phyloP scores from a whole-genome alignment of 2,329 filamentous ascomycete genomes.

The Byssoonygena ceratinophila region DNA sequence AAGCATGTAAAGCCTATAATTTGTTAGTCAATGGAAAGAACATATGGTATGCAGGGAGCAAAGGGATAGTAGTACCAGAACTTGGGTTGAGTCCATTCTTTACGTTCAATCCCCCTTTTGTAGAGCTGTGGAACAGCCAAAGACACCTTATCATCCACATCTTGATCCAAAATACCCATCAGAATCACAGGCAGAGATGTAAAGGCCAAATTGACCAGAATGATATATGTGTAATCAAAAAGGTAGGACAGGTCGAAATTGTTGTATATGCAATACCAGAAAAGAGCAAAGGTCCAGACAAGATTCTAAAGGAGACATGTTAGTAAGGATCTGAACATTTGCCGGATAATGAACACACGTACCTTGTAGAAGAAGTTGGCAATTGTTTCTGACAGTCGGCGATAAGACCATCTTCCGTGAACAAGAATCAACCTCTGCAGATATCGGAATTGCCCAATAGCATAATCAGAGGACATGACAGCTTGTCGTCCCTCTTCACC shows the following conservation, averaged over 20 bases:
- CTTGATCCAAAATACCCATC: conserved; percentile 94
- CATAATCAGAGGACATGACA: conserved; percentile 93
- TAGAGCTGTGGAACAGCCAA: conserved; percentile 92
- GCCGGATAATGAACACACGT: conserved; percentile 19
- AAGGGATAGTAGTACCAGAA: conserved; percentile 64
- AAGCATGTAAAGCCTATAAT: conserved; percentile 70
- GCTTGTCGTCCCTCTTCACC: conserved; percentile 87
- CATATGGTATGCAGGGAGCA: neutral
- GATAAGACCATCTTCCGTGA: conserved; percentile 93
- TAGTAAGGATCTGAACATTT: conserved; percentile 5
- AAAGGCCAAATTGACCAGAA: conserved; percentile 93
- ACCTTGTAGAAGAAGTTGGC: conserved; percentile 99
- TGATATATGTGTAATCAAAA: conserved; percentile 95
- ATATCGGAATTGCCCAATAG: conserved; percentile 87
- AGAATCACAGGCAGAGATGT: conserved; percentile 90
- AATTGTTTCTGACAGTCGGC: conserved; percentile 80
- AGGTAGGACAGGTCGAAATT: conserved; percentile 95
- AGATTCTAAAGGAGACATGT: conserved; percentile 56
- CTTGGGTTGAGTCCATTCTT: conserved; percentile 92
- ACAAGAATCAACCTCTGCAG: conserved; percentile 75
- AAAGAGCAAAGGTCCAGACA: conserved; percentile 90
- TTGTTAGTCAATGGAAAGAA: conserved; percentile 5
- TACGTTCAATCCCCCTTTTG: conserved; percentile 83
- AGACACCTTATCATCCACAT: conserved; percentile 88
- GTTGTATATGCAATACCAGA: conserved; percentile 95